A percentile compares a stretch with the other conserved stretches of the same genome.
Evolutionary conservation across 768 basidiomycete species (phyloP).

Genomic region (Gloeopeniophorella convolvens): DNA sequence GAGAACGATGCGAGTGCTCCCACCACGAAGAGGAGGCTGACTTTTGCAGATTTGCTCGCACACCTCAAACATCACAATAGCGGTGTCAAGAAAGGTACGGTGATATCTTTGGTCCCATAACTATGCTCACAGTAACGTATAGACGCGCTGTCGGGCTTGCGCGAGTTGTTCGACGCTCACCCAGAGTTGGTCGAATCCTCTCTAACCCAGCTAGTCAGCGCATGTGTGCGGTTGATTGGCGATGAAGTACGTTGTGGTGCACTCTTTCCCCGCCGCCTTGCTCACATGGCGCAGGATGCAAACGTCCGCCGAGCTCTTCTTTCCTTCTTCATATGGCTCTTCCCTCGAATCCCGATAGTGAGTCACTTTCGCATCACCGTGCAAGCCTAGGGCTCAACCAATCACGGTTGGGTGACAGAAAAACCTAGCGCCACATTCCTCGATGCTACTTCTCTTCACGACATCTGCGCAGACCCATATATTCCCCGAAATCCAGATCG

Average conservation of each 20-base stretch:
- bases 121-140: neutral
- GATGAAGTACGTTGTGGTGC: conserved; percentile 59
- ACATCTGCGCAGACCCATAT: conserved; percentile 92
- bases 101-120: conserved; percentile 5
- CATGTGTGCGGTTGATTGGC: conserved; percentile 62
- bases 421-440: conserved; percentile 64
- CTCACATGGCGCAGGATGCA: conserved; percentile 51
- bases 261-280: neutral
- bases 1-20: conserved; percentile 53
- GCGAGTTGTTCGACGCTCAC: conserved; percentile 63
- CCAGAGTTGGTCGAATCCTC: conserved; percentile 46
- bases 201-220: conserved; percentile 50
- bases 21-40: conserved; percentile 69
- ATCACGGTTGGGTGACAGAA: conserved; percentile 38
- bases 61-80: conserved; percentile 80
- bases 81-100: conserved; percentile 63
- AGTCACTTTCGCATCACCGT: conserved; percentile 15
- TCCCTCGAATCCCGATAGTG: conserved; percentile 58
- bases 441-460: conserved; percentile 73
- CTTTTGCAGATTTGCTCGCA: conserved; percentile 67
- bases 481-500: conserved; percentile 90
- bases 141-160: conserved; percentile 72
- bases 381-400: neutral
- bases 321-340: conserved; percentile 64
- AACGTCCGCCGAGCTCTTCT: conserved; percentile 69